These are phyloP conservation scores for Deinandra increscens DNA, from an alignment of 129 eudicot species.

Conservation along the genomic window DNA sequence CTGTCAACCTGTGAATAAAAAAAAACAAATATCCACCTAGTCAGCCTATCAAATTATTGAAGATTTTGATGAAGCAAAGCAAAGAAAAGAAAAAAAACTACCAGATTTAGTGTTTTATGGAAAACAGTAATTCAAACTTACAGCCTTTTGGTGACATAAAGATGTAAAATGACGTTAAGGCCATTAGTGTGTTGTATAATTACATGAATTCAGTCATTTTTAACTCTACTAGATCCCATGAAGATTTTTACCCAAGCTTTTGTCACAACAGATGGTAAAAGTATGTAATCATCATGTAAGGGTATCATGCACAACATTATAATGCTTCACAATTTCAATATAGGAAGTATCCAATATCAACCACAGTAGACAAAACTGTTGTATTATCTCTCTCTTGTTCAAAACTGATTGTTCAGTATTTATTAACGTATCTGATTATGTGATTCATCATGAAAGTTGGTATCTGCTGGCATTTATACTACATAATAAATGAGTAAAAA, in stretches of 20 bases:
- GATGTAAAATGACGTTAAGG: background rate
- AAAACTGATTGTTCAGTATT: background rate
- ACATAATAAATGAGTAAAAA: background rate
- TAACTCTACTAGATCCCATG: background rate
- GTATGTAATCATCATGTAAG: background rate
- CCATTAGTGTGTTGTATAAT: background rate
- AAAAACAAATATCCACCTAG: background rate
- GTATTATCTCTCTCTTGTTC: background rate
- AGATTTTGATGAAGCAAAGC: background rate
- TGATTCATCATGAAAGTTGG: background rate
- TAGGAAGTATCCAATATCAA: slow-evolving; percentile 6
- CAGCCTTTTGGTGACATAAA: background rate
- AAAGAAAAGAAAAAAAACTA: background rate
- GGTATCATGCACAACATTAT: background rate
- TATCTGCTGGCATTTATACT: background rate
- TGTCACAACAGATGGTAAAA: background rate
- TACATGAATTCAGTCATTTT: background rate
- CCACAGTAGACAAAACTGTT: background rate
- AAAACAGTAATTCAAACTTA: background rate
- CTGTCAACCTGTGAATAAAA: slow-evolving; percentile 71
- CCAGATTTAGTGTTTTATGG: background rate
- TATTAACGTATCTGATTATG: background rate
- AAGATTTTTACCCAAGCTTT: background rate
- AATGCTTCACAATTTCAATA: background rate
- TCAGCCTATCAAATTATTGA: background rate